Evolutionary conservation across 306 rosid species (phyloP).

Genomic region (Arachis stenosperma): DNA sequence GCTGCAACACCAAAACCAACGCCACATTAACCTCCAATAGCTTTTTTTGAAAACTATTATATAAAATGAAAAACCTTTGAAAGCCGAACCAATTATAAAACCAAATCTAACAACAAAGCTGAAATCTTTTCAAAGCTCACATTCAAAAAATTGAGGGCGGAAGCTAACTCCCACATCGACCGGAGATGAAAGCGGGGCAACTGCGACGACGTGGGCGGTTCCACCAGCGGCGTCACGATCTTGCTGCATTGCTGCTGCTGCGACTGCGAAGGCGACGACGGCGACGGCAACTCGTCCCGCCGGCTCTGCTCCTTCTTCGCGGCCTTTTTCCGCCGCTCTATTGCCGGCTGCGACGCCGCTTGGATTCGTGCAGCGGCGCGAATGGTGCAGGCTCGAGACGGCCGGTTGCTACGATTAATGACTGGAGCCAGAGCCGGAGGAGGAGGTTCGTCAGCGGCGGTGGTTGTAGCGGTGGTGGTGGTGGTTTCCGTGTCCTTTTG

Average conservation of each 20-base stretch:
- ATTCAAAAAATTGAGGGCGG: slow-evolving; percentile 85
- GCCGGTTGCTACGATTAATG: slow-evolving; percentile 63
- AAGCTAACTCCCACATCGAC: slow-evolving; percentile 93
- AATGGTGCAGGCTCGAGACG: slow-evolving; percentile 93
- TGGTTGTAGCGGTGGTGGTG: slow-evolving; percentile 30
- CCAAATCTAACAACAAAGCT: slow-evolving; percentile 25
- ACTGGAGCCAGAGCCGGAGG: slow-evolving; percentile 37
- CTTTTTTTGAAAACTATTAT: background rate
- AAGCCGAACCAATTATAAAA: slow-evolving; percentile 25
- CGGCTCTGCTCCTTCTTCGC: slow-evolving; percentile 48
- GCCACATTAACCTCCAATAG: background rate
- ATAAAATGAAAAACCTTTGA: slow-evolving; percentile 31
- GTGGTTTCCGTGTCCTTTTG: slow-evolving; percentile 45
- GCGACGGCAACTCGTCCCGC: slow-evolving; percentile 42
- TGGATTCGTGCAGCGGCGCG: slow-evolving; percentile 75
- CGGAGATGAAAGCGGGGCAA: slow-evolving; percentile 87
- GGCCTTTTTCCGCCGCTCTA: slow-evolving; percentile 49
- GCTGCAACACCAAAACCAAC: slow-evolving; percentile 49
- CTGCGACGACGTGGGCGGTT: slow-evolving; percentile 73
- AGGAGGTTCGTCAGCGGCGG: slow-evolving; percentile 40
- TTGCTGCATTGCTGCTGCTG: slow-evolving; percentile 69
- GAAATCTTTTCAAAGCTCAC: slow-evolving; percentile 59
- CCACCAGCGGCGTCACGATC: slow-evolving; percentile 79
- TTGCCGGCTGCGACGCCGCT: slow-evolving; percentile 49
- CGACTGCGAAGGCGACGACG: slow-evolving; percentile 17